Evolutionary conservation across 768 basidiomycete species (phyloP).

Genomic region (Tricholoma matsutake): DNA sequence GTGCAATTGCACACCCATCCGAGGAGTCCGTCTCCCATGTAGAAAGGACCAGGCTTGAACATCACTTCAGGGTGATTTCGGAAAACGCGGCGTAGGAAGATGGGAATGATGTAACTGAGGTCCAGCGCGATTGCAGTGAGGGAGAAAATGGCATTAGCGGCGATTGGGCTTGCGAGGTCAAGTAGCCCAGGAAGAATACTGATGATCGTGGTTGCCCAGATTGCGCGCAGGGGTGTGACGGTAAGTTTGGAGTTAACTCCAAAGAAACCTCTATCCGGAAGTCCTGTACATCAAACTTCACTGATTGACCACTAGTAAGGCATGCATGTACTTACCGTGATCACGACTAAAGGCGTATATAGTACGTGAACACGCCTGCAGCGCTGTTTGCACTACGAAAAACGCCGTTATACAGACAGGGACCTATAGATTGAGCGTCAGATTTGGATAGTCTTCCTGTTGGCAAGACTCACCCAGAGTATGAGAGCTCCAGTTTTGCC

Average conservation of each 20-base stretch:
- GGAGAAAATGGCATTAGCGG: conserved; percentile 80
- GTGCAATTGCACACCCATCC: conserved; percentile 58
- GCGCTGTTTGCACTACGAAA: conserved; percentile 77
- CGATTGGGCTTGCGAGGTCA: conserved; percentile 72
- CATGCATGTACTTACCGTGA: conserved; percentile 41
- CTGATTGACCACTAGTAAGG: not conserved
- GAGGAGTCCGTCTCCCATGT: conserved; percentile 67
- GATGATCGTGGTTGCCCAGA: conserved; percentile 68
- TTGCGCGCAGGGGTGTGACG: conserved; percentile 72
- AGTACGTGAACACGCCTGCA: conserved; percentile 80
- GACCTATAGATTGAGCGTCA: conserved; percentile 32
- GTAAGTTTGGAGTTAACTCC: conserved; percentile 61
- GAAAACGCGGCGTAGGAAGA: conserved; percentile 67
- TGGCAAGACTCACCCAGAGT: conserved; percentile 55
- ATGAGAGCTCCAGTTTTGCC: conserved; percentile 74
- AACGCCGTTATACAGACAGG: conserved; percentile 86
- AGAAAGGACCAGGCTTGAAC: conserved; percentile 86
- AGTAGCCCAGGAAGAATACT: conserved; percentile 70
- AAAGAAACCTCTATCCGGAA: conserved; percentile 79
- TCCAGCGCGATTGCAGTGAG: conserved; percentile 79
- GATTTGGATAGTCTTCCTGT: not conserved
- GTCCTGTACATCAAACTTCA: conserved; percentile 31
- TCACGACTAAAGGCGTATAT: conserved; percentile 86
- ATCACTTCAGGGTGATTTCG: conserved; percentile 75
- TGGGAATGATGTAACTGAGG: conserved; percentile 79